Evolutionary conservation across 2,329 filamentous ascomycete species (phyloP), one percentile per base, ranked within the genome.

Genomic region (Cladosporium cucumerinum): DNA sequence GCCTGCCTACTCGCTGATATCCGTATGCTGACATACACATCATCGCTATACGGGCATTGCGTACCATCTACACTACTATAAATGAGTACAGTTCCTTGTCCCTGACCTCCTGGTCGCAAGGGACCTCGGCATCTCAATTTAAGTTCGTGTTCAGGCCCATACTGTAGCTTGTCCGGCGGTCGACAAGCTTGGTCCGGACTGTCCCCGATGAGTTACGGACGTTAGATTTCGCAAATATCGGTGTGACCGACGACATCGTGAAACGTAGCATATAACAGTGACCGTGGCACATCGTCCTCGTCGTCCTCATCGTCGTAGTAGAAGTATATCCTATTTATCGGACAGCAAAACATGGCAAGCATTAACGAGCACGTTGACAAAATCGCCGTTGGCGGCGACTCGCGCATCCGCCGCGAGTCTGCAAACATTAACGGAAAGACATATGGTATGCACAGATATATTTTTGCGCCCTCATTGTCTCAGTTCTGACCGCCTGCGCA

Each of bases 331-430:
- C 21, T 5, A 43, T n/a, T n/a, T 7, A 49, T 26, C 21, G 14
- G 21, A 46, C 11, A 18, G 34, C 16, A 46, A 58, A 28, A 23
- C 18, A 58, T 58, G 55, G 55, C 55, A 28, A 58, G 55, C 34
- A 58, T 58, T n/a, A 58, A 58, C 16, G 55, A 58, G 8, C 55
- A 46, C 55, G 1, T 58, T n/a, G 55, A 58, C 55, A 58, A 58
- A 23, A 58, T 58, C 23, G 34, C 55, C 21, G 55, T 58, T 4
- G 30, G 8, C 12, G 55, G 23, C 34, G 55, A 58, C 25, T 58
- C 55, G 23, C 55, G 55, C 32, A 58, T 58, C 14, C 55, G 55
- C 14, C 55, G 34, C 4, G 55, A 58, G 34, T 43, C 55, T 58
- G 36, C 55, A 39, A 46, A 16, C 25, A 46, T 58, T 7, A 58